Evolutionary conservation across 345 rosid species (phyloP).

Genomic region (Barbarea vulgaris): DNA sequence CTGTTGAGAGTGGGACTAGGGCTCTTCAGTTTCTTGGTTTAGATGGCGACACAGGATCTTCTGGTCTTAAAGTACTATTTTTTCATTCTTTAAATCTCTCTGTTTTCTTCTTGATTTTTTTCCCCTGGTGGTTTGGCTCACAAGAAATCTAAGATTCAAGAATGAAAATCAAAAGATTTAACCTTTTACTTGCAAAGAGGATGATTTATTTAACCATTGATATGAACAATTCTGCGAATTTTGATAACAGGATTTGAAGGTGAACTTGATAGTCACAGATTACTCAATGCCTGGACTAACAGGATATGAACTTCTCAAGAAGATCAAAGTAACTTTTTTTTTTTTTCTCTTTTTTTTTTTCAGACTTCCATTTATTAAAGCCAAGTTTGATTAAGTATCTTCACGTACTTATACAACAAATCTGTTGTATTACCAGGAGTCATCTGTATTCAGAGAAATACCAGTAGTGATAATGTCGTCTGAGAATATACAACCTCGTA

Average conservation of each 20-base stretch:
- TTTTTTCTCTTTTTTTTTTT: neutral
- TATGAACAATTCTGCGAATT: neutral
- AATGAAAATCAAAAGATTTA: neutral
- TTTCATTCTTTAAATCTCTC: constrained; percentile 4
- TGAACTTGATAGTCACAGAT: constrained; percentile 76
- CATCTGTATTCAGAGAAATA: constrained; percentile 62
- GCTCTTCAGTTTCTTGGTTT: constrained; percentile 79
- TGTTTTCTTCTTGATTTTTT: neutral
- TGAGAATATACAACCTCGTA: constrained; percentile 67
- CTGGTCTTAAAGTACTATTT: constrained; percentile 54
- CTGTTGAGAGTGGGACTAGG: constrained; percentile 73
- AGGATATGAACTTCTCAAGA: constrained; percentile 83
- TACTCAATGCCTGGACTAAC: constrained; percentile 87
- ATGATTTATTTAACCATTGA: neutral
- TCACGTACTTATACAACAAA: neutral
- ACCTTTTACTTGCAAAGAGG: neutral
- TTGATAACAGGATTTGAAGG: constrained; percentile 63
- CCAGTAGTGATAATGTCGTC: constrained; percentile 88
- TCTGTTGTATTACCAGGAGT: constrained; percentile 46
- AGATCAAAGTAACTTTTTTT: constrained; percentile 57
- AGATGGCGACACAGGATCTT: constrained; percentile 56
- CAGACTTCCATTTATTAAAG: neutral
- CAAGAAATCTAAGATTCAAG: constrained; percentile 15
- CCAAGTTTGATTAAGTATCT: neutral
- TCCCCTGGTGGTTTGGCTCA: constrained; percentile 16